Evolutionary conservation across 495 filamentous ascomycete genomes (phyloP).

Genomic region (Penicillium canariense): DNA sequence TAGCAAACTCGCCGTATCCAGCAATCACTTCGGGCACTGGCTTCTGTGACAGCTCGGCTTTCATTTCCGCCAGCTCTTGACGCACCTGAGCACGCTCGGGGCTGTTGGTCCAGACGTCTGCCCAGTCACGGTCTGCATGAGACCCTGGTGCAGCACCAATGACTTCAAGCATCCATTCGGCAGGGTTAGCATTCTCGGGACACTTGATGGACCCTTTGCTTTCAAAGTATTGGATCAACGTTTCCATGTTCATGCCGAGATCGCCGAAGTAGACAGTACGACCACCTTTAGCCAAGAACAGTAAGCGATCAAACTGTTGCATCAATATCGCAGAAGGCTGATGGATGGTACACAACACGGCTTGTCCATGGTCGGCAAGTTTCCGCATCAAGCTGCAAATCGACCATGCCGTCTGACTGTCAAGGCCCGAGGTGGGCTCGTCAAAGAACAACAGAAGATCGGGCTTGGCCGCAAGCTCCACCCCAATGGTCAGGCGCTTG

Average conservation of each 20-base stretch:
- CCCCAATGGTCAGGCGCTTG: slow-evolving; percentile 85
- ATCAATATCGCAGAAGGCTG: slow-evolving; percentile 91
- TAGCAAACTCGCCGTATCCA: slow-evolving; percentile 49
- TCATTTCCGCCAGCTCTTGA: slow-evolving; percentile 64
- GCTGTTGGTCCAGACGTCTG: slow-evolving; percentile 69
- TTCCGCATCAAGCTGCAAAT: slow-evolving; percentile 77
- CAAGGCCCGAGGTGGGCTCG: slow-evolving; percentile 61
- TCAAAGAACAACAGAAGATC: slow-evolving; percentile 86
- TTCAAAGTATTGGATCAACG: slow-evolving; percentile 74
- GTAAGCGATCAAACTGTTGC: slow-evolving; percentile 83
- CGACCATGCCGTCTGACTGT: slow-evolving; percentile 65
- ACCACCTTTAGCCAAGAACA: slow-evolving; percentile 70
- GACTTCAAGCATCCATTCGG: slow-evolving; percentile 89
- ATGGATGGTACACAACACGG: slow-evolving; percentile 94
- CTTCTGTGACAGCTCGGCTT: slow-evolving; percentile 43
- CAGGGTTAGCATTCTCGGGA: slow-evolving; percentile 68
- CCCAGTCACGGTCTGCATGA: slow-evolving; percentile 73
- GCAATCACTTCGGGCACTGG: slow-evolving; percentile 38
- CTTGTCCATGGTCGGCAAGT: slow-evolving; percentile 79
- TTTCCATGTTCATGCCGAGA: slow-evolving; percentile 70
- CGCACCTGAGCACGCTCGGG: slow-evolving; percentile 64
- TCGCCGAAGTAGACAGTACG: slow-evolving; percentile 82
- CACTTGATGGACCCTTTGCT: slow-evolving; percentile 65
- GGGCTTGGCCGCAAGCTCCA: slow-evolving; percentile 86
- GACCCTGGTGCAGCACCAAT: slow-evolving; percentile 85